Base-by-base conservation (phyloP, 208 protist genomes). In the Wallacemonas collosoma region DNA sequence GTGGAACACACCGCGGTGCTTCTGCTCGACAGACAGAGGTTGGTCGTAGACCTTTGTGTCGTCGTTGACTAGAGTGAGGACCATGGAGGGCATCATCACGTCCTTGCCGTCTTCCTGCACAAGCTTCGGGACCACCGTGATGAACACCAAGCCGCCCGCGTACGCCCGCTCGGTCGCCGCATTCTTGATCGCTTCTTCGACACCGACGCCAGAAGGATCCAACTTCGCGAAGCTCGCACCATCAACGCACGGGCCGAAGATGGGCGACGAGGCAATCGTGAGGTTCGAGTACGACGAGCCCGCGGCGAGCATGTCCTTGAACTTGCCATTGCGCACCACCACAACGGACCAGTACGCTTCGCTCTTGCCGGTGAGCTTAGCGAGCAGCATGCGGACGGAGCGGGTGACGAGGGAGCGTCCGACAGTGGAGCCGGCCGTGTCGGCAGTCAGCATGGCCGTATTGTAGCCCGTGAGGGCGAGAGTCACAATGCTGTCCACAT, bases 271-370 rank as follows among this genome's bases (percentile, higher is more conserved):
- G 51, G 77, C 83, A 45, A 92, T 53, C 35, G 80, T 65, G 1
- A 87, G 58, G 38, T 80, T 73, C 40, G 70, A 74, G 73, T 88
- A 89, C 54, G 74, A 57, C 6, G 76, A 64, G 60, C 44, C 35
- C 11, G 73, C 64, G 26, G 76, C 72, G 55, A 92, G 75, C 64
- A 89, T 82, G 73, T 92, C 87, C 67, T 73, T 76, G 40, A 78
- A 64, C 48, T 78, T 79, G 53, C 71, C 45, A 57, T 62, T 75
- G 53, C 79, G 77, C 64, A 81, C 54, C 51, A 88, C 82, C 15
- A 74, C 70, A 45, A 80, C 68, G 44, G 76, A 79, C 82, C 82
- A 88, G 73, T 82, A 88, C 15, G 74, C 77, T 72, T 87, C 82
- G 54, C 68, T 73, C 61, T 39, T 63, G 36, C 12, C 36, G 41